Evolutionary conservation across 192 early-diverging fungal genomes (phyloP).

Genomic region (Backusella parvicylindrica): DNA sequence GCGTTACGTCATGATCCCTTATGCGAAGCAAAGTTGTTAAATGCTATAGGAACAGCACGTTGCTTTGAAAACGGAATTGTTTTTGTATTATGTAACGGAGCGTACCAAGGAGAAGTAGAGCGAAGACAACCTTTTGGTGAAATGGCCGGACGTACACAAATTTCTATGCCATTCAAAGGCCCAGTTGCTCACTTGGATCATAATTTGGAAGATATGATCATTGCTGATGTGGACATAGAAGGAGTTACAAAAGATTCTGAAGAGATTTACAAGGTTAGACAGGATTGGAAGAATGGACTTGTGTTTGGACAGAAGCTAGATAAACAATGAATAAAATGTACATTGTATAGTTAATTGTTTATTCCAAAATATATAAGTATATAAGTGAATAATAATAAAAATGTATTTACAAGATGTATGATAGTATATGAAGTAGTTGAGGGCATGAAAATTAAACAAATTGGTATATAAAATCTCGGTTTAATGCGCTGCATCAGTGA

Average conservation of each 20-base stretch:
- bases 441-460: too few species aligned
- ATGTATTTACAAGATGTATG: not conserved
- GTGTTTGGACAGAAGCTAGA: not conserved
- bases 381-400: not conserved
- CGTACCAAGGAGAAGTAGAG: not conserved
- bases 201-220: slow-evolving; percentile 26
- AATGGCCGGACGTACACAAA: slow-evolving; percentile 21
- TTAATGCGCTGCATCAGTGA: not conserved
- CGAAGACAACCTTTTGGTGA: slow-evolving; percentile 9
- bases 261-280: slow-evolving; percentile 21
- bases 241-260: slow-evolving; percentile 14
- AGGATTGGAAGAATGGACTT: slow-evolving; percentile 10
- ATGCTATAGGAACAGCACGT: slow-evolving; percentile 14
- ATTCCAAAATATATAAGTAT: too few species aligned
- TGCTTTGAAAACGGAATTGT: slow-evolving; percentile 30
- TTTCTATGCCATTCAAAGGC: slow-evolving; percentile 29
- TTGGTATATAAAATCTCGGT: too few species aligned
- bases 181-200: slow-evolving; percentile 11
- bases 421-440: too few species aligned
- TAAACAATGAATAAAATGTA: too few species aligned
- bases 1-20: slow-evolving; percentile 3
- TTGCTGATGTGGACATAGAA: slow-evolving; percentile 13
- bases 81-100: slow-evolving; percentile 30
- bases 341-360: not conserved
- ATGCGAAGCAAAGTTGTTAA: slow-evolving; percentile 21